These are phyloP conservation scores for Papiliotrema fonsecae DNA, from an alignment of 1,284 basidiomycete species.

Conservation along the genomic window DNA sequence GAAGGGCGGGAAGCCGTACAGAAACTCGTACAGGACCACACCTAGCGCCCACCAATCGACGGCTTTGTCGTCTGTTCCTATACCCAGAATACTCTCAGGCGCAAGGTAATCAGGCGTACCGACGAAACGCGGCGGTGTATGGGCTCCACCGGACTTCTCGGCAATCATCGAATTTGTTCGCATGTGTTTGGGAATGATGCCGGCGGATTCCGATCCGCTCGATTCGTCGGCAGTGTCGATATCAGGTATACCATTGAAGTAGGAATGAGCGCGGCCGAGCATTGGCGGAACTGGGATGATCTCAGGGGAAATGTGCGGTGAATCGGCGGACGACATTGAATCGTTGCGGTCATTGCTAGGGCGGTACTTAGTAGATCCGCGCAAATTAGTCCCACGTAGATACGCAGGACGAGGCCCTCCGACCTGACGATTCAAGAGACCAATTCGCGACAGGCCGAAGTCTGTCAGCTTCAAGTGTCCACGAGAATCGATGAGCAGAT, in stretches of 20 bases:
- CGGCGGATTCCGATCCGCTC: constrained; percentile 77
- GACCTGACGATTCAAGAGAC: constrained; percentile 93
- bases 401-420: constrained; percentile 60
- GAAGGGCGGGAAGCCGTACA: constrained; percentile 96
- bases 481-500: constrained; percentile 90
- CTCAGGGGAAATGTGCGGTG: constrained; percentile 48
- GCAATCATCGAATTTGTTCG: constrained; percentile 52
- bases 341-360: constrained; percentile 53
- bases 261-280: constrained; percentile 60
- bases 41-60: constrained; percentile 99
- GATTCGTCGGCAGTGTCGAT: constrained; percentile 64
- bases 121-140: constrained; percentile 77
- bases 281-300: constrained; percentile 46
- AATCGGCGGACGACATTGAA: constrained; percentile 64
- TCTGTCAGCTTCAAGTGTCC: constrained; percentile 97
- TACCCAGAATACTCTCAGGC: constrained; percentile 91
- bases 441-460: constrained; percentile 94
- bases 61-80: constrained; percentile 89
- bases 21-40: constrained; percentile 96
- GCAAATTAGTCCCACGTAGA: constrained; percentile 41
- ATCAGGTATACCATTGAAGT: constrained; percentile 55
- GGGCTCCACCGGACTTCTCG: constrained; percentile 51
- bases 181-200: constrained; percentile 71
- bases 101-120: constrained; percentile 96
- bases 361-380: constrained; percentile 21